phyloP scores from a whole-genome alignment of 768 basidiomycete species.

The Leccinum subgranulosum region DNA sequence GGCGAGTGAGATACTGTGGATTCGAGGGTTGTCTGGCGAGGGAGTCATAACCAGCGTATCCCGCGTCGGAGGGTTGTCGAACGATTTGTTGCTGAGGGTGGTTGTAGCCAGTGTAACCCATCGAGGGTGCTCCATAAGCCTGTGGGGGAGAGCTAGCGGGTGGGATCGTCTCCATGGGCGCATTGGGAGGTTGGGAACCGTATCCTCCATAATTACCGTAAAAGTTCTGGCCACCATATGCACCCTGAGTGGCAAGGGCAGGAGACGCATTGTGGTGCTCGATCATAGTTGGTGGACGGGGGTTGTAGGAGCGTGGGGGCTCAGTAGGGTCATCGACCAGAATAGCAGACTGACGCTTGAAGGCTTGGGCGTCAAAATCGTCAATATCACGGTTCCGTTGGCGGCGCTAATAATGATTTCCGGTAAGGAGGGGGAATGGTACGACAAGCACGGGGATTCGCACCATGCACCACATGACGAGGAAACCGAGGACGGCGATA shows the following conservation, averaged over 20 bases:
- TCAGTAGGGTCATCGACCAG: slow-evolving; percentile 53
- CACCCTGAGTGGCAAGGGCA: slow-evolving; percentile 23
- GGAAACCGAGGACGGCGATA: slow-evolving; percentile 37
- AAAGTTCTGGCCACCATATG: slow-evolving; percentile 20
- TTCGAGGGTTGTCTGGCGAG: slow-evolving; percentile 25
- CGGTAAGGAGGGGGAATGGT: slow-evolving; percentile 5
- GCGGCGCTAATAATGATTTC: slow-evolving; percentile 36
- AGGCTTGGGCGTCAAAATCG: slow-evolving; percentile 54
- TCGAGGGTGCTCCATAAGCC: slow-evolving; percentile 18
- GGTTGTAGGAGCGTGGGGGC: slow-evolving; percentile 41
- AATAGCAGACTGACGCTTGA: slow-evolving; percentile 63
- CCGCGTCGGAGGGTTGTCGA: slow-evolving; percentile 18
- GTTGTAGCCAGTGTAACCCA: slow-evolving; percentile 25
- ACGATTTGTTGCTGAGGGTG: slow-evolving; percentile 24
- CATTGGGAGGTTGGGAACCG: slow-evolving; percentile 20
- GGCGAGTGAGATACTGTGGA: slow-evolving; percentile 19
- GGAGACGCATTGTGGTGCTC: slow-evolving; percentile 42
- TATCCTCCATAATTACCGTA: slow-evolving; percentile 26
- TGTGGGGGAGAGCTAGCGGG: slow-evolving; percentile 15
- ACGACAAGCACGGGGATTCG: slow-evolving; percentile 13
- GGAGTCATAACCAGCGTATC: slow-evolving; percentile 22
- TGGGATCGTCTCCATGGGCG: slow-evolving; percentile 16
- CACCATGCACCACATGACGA: slow-evolving; percentile 48
- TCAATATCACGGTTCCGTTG: slow-evolving; percentile 34
- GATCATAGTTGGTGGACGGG: slow-evolving; percentile 64